Percentiles rank a stretch among this genome's conserved stretches.
These are phyloP conservation scores for Aspergillus sergii DNA, from an alignment of 2,329 filamentous ascomycete species.

Conservation along the genomic window DNA sequence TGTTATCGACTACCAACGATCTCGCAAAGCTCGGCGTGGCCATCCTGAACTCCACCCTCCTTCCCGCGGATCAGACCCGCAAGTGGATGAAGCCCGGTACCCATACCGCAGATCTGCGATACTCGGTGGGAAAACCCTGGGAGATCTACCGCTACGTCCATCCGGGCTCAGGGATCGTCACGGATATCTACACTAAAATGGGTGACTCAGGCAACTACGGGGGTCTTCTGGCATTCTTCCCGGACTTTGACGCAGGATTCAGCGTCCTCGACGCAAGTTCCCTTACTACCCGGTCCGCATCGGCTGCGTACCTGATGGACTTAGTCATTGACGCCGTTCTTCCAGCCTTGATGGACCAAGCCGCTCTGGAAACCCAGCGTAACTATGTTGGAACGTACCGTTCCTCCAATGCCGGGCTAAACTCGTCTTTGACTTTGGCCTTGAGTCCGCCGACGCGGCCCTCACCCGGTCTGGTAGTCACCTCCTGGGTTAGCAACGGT, in stretches of 20 bases:
- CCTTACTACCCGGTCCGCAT: background rate
- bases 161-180: conserved; percentile 24
- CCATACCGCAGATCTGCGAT: conserved; percentile 43
- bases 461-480: conserved; percentile 29
- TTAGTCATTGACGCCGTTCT: conserved; percentile 31
- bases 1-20: conserved; percentile 42
- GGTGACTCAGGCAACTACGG: conserved; percentile 46
- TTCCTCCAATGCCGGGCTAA: conserved; percentile 22
- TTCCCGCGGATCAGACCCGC: conserved; percentile 36
- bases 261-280: conserved; percentile 41
- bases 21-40: conserved; percentile 37
- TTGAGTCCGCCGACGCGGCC: background rate
- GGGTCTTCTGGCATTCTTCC: conserved; percentile 44
- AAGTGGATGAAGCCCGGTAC: conserved; percentile 47
- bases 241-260: conserved; percentile 49
- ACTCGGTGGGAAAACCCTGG: conserved; percentile 44
- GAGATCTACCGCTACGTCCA: conserved; percentile 44
- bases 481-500: conserved; percentile 34
- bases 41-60: conserved; percentile 38
- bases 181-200: conserved; percentile 45
- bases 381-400: conserved; percentile 33
- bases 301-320: conserved; percentile 25
- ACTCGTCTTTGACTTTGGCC: conserved; percentile 30
- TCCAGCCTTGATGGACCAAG: conserved; percentile 35
- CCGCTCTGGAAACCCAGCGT: conserved; percentile 28